These are phyloP conservation scores for Aspergillus pseudoterreus DNA, from an alignment of 2,329 filamentous ascomycete species.

Conservation along the genomic window DNA sequence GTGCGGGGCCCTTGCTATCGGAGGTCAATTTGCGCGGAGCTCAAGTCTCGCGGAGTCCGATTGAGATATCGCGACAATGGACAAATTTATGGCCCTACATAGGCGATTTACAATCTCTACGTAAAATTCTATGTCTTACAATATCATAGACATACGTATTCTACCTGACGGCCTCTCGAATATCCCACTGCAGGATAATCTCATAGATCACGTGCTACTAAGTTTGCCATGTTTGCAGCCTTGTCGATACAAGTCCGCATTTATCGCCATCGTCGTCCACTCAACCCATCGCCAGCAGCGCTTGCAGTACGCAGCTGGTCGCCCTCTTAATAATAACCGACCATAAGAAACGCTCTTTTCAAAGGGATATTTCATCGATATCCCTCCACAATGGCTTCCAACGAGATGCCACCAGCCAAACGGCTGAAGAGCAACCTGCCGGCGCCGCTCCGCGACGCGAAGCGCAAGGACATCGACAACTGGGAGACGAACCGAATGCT, in stretches of 20 bases:
- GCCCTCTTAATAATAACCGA: neutral
- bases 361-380: neutral
- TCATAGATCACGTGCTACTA: neutral
- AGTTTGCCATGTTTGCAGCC: conserved; percentile 29
- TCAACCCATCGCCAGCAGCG: conserved; percentile 5
- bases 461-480: conserved; percentile 90
- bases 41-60: too few relatives aligned
- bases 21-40: conserved; percentile 4
- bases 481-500: conserved; percentile 99
- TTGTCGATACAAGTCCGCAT: conserved; percentile 6
- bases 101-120: too few relatives aligned
- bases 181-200: conserved; percentile 21
- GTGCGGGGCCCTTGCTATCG: conserved; percentile 28
- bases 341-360: neutral
- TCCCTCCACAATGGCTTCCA: conserved; percentile 27
- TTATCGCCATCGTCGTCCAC: neutral
- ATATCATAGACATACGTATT: neutral
- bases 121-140: too few relatives aligned
- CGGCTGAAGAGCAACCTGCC: conserved; percentile 37
- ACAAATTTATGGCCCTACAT: too few relatives aligned
- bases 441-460: conserved; percentile 43
- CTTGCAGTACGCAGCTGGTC: conserved; percentile 2
- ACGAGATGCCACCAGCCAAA: conserved; percentile 37
- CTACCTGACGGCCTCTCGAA: neutral
- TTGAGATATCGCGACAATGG: too few relatives aligned